Evolutionary conservation across 108 stramenopile genomes (phyloP).

Genomic region (Stephanodiscus triporus): DNA sequence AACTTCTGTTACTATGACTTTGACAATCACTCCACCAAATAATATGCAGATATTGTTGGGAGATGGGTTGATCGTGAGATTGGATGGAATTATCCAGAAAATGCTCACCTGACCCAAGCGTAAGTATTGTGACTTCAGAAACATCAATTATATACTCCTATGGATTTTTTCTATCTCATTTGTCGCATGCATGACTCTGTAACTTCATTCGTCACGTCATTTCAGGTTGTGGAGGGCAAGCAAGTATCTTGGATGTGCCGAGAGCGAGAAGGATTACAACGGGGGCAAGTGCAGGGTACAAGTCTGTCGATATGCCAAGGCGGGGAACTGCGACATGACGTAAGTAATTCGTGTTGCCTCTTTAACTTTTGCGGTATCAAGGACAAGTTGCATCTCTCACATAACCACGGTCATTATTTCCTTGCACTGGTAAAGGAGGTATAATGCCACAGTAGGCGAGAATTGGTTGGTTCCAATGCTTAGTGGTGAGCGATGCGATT

Average conservation of each 20-base stretch:
- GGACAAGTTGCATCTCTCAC: background rate
- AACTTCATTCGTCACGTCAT: background rate
- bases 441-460: slow-evolving; percentile 25
- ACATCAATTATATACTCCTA: background rate
- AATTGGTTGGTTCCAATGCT: slow-evolving; percentile 40
- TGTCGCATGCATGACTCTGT: too few species aligned
- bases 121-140: background rate
- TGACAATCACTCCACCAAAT: too few species aligned
- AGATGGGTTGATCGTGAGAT: slow-evolving; percentile 44
- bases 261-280: slow-evolving; percentile 35
- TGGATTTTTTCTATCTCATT: too few species aligned
- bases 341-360: background rate
- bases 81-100: slow-evolving; percentile 30
- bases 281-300: slow-evolving; percentile 41
- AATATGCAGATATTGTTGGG: slow-evolving; percentile 5
- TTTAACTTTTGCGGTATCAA: background rate
- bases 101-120: slow-evolving; percentile 41
- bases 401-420: background rate
- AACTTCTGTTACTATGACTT: too few species aligned
- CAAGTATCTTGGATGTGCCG: slow-evolving; percentile 34
- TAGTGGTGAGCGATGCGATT: slow-evolving; percentile 7
- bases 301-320: slow-evolving; percentile 41
- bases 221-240: slow-evolving; percentile 29
- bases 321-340: slow-evolving; percentile 39
- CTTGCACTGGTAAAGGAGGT: background rate